Evolutionary conservation across 306 rosid genomes (phyloP).

Genomic region (Herpetospermum pedunculosum): DNA sequence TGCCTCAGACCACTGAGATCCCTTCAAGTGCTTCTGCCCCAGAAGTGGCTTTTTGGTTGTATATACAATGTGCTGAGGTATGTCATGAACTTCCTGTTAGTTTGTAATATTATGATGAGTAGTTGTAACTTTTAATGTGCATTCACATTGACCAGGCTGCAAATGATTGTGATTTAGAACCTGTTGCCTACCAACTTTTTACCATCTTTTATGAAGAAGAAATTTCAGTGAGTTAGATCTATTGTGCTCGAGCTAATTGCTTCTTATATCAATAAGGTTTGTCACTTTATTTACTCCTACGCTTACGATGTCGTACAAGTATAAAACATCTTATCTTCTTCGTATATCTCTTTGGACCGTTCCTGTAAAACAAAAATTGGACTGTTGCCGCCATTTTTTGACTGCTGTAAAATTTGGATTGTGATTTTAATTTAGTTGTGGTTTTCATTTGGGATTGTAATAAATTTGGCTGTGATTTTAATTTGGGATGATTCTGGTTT

Average conservation of each 20-base stretch:
- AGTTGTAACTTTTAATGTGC: constrained; percentile 17
- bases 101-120: not conserved
- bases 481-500: too few species aligned
- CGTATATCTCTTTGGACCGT: too few species aligned
- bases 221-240: constrained; percentile 57
- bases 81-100: constrained; percentile 8
- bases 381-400: too few species aligned
- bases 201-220: constrained; percentile 95
- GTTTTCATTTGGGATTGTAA: too few species aligned
- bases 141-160: constrained; percentile 46
- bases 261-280: not conserved
- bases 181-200: constrained; percentile 86
- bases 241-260: not conserved
- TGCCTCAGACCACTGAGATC: constrained; percentile 61
- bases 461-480: too few species aligned
- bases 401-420: too few species aligned
- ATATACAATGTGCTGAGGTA: constrained; percentile 98
- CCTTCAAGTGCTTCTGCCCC: constrained; percentile 58
- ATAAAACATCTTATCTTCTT: too few species aligned
- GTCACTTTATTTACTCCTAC: not conserved
- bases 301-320: not conserved
- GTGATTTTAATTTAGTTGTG: too few species aligned
- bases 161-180: constrained; percentile 85
- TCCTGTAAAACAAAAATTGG: too few species aligned
- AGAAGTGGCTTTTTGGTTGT: constrained; percentile 67